phyloP scores from a whole-genome alignment of 192 early-diverging fungal genomes.

The Allomyces javanicus region DNA sequence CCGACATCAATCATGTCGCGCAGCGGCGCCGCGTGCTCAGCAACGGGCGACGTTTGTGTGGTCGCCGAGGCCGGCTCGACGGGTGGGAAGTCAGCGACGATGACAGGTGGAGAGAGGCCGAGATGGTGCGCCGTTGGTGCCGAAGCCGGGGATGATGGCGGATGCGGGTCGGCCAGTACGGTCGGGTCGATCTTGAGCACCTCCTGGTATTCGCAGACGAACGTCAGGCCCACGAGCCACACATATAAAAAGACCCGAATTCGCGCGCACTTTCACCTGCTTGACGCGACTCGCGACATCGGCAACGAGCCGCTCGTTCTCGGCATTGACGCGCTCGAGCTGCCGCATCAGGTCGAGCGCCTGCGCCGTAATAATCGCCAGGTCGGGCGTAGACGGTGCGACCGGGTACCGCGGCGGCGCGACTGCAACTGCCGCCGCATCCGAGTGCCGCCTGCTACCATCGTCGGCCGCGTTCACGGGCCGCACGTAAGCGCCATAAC shows the following conservation, averaged over 20 bases:
- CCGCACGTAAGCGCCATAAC: no score
- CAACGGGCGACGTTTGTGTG: no score
- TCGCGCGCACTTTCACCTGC: background rate
- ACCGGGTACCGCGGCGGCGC: no score
- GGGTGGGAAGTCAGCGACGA: no score
- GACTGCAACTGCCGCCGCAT: no score
- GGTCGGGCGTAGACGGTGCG: background rate
- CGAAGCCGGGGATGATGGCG: background rate
- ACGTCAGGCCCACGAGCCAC: background rate
- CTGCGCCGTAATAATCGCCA: background rate
- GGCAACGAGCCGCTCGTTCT: background rate
- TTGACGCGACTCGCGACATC: background rate
- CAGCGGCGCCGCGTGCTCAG: no score
- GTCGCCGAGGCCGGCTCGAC: no score
- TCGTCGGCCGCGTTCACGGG: no score
- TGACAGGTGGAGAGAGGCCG: no score
- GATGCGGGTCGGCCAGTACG: background rate
- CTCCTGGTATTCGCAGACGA: background rate
- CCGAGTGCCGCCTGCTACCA: no score
- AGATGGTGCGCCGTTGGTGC: background rate
- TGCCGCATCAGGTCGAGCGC: background rate
- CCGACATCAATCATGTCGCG: no score
- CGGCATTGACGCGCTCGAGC: background rate
- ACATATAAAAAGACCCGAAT: background rate
- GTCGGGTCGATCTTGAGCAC: background rate